Percentiles rank a stretch among this genome's conserved stretches.
These are phyloP conservation scores for Hibiscus tridactylites DNA, from an alignment of 345 rosid genomes.

Conservation along the genomic window DNA sequence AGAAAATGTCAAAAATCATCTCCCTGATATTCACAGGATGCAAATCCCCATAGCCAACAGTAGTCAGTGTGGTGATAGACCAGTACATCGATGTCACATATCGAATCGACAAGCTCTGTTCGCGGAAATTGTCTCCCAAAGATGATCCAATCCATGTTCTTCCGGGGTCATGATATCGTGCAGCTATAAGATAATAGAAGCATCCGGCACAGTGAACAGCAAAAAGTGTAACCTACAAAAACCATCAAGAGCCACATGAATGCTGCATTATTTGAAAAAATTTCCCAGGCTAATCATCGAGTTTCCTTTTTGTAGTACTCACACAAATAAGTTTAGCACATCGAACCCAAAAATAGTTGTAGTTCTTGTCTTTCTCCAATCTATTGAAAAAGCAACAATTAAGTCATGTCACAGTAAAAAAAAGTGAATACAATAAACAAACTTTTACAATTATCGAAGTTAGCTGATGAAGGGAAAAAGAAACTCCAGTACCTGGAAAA, in stretches of 20 bases:
- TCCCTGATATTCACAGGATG: conserved; percentile 83
- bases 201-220: conserved; percentile 89
- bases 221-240: conserved; percentile 70
- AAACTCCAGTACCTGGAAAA: conserved; percentile 55
- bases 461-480: neutral
- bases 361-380: conserved; percentile 87
- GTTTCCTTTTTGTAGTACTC: conserved; percentile 22
- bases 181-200: conserved; percentile 85
- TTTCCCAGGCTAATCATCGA: neutral
- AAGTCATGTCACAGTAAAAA: neutral
- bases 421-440: neutral
- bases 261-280: neutral
- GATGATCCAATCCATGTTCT: conserved; percentile 71
- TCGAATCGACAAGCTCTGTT: conserved; percentile 50
- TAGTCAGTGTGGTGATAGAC: conserved; percentile 92
- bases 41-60: conserved; percentile 92
- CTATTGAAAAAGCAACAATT: conserved; percentile 27
- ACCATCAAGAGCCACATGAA: neutral
- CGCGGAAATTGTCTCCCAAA: conserved; percentile 29
- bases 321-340: conserved; percentile 87
- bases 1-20: conserved; percentile 82
- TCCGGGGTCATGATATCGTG: conserved; percentile 39
- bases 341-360: conserved; percentile 93
- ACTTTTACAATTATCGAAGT: neutral
- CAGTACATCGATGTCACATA: conserved; percentile 90